Evolutionary conservation across 257 asterid species (phyloP).

Genomic region (Misopates orontium): DNA sequence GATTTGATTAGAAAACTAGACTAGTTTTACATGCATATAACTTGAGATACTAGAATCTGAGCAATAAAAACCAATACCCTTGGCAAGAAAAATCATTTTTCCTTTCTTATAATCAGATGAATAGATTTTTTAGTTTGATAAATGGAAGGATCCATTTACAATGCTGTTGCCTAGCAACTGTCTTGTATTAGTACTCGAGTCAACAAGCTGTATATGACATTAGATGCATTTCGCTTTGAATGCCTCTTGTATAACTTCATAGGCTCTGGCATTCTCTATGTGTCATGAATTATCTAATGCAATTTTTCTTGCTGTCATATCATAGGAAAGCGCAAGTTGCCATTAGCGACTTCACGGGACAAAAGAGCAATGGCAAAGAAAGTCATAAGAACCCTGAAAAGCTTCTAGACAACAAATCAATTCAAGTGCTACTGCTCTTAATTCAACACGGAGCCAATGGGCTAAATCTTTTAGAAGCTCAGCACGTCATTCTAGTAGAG

Average conservation of each 20-base stretch:
- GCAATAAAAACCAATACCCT: too few relatives aligned
- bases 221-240: conserved; percentile 10
- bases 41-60: too few relatives aligned
- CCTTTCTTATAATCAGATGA: too few relatives aligned
- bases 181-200: too few relatives aligned
- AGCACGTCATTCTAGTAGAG: conserved; percentile 93
- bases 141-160: too few relatives aligned
- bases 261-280: not conserved
- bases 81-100: too few relatives aligned
- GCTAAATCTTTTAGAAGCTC: conserved; percentile 92
- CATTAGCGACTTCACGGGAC: conserved; percentile 78
- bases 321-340: conserved; percentile 84
- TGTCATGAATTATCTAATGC: conserved; percentile 7
- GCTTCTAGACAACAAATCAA: conserved; percentile 39
- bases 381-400: conserved; percentile 34
- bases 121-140: too few relatives aligned
- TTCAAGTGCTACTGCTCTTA: conserved; percentile 77
- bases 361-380: conserved; percentile 37
- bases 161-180: too few relatives aligned
- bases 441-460: conserved; percentile 98
- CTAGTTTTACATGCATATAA: too few relatives aligned
- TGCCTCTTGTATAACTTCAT: conserved; percentile 7
- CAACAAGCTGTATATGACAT: not conserved
- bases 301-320: conserved; percentile 16
- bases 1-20: too few relatives aligned